Base-by-base conservation (phyloP, 2,329 filamentous ascomycete species). In the Graphilbum sp. region DNA sequence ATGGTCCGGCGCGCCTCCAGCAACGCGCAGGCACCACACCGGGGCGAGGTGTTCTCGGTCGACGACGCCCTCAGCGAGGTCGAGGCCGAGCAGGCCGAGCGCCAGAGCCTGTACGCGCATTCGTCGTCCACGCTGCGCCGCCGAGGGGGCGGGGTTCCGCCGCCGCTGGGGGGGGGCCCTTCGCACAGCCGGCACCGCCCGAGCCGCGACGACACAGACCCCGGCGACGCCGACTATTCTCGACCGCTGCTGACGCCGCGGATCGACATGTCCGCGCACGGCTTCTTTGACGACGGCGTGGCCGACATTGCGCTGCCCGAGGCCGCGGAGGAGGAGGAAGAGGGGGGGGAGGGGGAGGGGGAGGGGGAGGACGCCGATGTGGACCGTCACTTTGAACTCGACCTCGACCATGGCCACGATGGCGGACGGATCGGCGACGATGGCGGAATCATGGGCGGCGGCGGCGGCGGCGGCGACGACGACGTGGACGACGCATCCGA, bases 11-110 rank as follows among this genome's bases (percentile, higher is more conserved):
- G 85, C 43, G 67, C 77, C 41, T 88, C 84, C 2, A 85, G 84
- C 19, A 82, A 72, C 40, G 58, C 57, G 8, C 67, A 74, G 50
- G 75, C 75, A 31, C 86, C 85, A 3, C 75, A 88, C 53, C 79
- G 84, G 38, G 83, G 87, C 23, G 81, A 82, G 44, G 68, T 88
- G 43, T 96, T 93, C 59, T 95, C 87, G 0, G 84, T 84, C 35
- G 87, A 96, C 53, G 88, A 96, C 54, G 86, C 85, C 51, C 65
- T 76, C 19, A 69, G 75, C 46, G 88, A 95, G 56, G 75, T 94
- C 17, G 77, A 83, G 51, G 72, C 73, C 44, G 81, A 86, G 50
- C 60, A 69, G 44, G 59, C 59, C 33, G 62, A 56, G 42, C 62
- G 67, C 46, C 62, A 71, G 41, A 56, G 62, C 46, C 21, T 19